Percentiles rank a stretch among this genome's conserved stretches.
These are phyloP conservation scores for Eucalyptus tenuipes DNA, from an alignment of 345 rosid genomes.

Conservation along the genomic window DNA sequence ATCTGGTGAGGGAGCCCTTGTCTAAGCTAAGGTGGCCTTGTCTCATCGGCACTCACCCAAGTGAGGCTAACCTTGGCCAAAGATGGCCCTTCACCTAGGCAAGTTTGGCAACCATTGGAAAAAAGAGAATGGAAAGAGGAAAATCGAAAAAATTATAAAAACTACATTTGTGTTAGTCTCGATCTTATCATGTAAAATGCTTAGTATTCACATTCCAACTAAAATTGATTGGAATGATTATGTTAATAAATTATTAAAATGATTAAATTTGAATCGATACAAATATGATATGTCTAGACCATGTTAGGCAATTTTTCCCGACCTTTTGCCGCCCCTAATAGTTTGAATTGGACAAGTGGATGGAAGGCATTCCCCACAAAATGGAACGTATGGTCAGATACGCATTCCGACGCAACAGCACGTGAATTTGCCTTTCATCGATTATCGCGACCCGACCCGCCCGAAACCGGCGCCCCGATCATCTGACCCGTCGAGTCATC, in stretches of 20 bases:
- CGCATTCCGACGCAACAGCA: neutral
- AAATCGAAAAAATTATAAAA: no score
- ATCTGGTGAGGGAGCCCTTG: fast-evolving
- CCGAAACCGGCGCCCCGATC: neutral
- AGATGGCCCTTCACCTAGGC: fast-evolving
- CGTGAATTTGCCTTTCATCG: neutral
- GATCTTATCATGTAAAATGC: fast-evolving
- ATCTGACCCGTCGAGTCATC: neutral
- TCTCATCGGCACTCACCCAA: fast-evolving
- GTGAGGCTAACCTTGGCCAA: no score
- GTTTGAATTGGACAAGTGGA: neutral
- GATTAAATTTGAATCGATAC: fast-evolving
- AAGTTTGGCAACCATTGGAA: neutral
- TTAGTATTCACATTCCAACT: no score
- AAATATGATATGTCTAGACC: no score
- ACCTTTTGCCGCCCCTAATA: neutral
- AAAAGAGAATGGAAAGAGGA: neutral
- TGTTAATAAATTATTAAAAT: fast-evolving
- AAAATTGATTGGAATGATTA: fast-evolving
- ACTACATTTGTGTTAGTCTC: fast-evolving
- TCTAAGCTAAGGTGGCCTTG: no score
- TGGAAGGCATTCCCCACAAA: neutral
- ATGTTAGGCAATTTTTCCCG: neutral
- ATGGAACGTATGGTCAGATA: neutral
- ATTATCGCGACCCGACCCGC: neutral